Base-by-base conservation (phyloP, 495 filamentous ascomycete species). In the Xylaria grammica region DNA sequence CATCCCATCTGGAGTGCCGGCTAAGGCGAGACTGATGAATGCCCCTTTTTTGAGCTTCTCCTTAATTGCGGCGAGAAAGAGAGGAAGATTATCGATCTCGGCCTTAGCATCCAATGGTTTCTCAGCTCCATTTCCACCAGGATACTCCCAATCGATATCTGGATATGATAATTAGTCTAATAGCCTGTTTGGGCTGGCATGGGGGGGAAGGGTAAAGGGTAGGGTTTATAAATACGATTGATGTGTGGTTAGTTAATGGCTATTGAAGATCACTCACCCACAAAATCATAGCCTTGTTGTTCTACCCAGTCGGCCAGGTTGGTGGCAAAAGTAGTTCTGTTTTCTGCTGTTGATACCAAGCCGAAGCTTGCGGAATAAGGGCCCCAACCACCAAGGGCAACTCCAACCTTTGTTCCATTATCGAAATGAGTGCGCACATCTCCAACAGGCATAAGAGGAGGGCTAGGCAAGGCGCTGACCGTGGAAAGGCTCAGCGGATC, bases 121-220 rank as follows among this genome's bases (percentile, higher is more conserved):
- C 60, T 74, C 69, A 8, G 65, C 64, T 44, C 86, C 87, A 66
- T 89, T 88, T 17, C 86, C 86, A 50, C 87, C 87, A 8, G 88
- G 87, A 60, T 86, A 90, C 69, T 90, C 87, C 87, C 87, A 91
- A 66, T 91, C 88, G 55, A 91, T 63, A 38, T 78, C 74, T 71
- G 44, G 82, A 38, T 27, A 20, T 1, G 9, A 32, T 15, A 30
- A 19, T 62, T 46, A 38, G 40, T 2, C 22, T n/a, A 26, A 40
- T 8, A 10, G 11, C 24, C 8, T 32, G 9, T 3, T 34, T 17
- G 26, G n/a, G 26, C 0, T n/a, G 44, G 11, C 1, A 19, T 11
- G 38, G 51, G 30, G 51, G 27, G 19, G 10, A 20, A n/a, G n/a
- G n/a, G n/a, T n/a, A n/a, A n/a, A n/a, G n/a, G n/a, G n/a, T n/a